A percentile compares a stretch with the other conserved stretches of the same genome.
Conservation (phyloP, 176 grass and related monocot species). For the Oryza glumipatula region DNA sequence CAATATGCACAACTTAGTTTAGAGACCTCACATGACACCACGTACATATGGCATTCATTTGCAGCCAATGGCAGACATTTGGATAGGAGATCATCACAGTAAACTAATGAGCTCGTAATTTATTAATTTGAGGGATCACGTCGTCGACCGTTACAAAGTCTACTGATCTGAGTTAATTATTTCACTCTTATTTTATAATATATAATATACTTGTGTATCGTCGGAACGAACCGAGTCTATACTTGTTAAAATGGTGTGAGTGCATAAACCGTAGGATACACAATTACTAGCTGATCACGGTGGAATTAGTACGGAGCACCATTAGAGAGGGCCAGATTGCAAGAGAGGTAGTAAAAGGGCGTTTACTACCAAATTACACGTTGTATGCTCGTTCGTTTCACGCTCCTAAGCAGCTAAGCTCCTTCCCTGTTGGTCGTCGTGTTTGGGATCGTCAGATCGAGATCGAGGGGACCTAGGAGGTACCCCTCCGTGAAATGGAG, state of each 20-base stretch:
- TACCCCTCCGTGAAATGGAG: no score
- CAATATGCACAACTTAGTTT: neutral
- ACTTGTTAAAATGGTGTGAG: no score
- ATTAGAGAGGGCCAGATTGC: neutral
- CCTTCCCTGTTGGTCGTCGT: neutral
- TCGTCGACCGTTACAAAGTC: neutral
- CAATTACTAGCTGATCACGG: no score
- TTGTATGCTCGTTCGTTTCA: neutral
- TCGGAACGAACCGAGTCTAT: no score
- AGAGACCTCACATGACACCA: constrained; percentile 9
- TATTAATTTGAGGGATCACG: neutral
- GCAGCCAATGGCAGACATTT: neutral
- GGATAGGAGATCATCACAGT: neutral
- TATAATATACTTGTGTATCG: neutral
- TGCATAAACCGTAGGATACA: no score
- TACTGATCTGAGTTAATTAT: neutral
- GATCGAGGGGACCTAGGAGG: neutral
- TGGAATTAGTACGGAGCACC: no score
- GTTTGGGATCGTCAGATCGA: neutral
- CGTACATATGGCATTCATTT: neutral
- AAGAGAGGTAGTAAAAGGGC: no score
- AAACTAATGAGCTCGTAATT: neutral
- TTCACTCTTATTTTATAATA: no score
- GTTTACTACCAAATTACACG: no score
- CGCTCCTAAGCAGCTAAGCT: neutral